Evolutionary conservation across 169 alveolate species (phyloP), one percentile per base, ranked within the genome.

Genomic region (Eimeria maxima): DNA sequence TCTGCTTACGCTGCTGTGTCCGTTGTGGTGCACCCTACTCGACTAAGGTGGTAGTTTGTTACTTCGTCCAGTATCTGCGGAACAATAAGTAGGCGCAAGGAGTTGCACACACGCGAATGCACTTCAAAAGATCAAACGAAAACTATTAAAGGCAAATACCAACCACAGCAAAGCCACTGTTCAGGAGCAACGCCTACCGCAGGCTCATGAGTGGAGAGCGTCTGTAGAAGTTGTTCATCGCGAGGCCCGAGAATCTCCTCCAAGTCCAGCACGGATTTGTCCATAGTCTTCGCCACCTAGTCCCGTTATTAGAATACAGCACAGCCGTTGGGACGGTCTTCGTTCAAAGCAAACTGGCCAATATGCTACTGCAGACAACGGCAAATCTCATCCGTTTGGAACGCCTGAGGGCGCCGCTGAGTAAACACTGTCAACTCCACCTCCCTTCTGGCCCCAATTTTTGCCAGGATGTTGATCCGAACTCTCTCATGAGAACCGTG

Each of bases 181-280:
- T 76, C 88, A 44, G 8, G 65, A 45, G 11, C 65, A 42, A 10
- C 88, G 10, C 78, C 53, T 18, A 87, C 93, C 60, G 93, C 93
- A 20, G 93, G 93, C 81, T 87, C 93, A 22, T 65, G 27, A 13
- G 57, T 33, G 13, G 81, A 57, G 27, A 87, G 57, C 57, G 42
- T 87, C 81, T 87, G 93, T 42, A 87, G 11, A 63, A 87, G 93
- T 22, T 87, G 93, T 63, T 87, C 93, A 38, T 87, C 93, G n/a
- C 93, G 81, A 63, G 81, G 93, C 22, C 93, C 93, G 29, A 87
- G 93, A 44, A 87, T 63, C 29, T 87, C 93, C 93, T 87, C 93
- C 67, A 87, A 63, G 50, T 87, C 81, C 81, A 87, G 67, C 57
- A 63, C 93, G 29, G 93, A 42, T 50, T 87, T 87, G 93, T 87